phyloP scores from a whole-genome alignment of 306 rosid species.

The Geum urbanum region DNA sequence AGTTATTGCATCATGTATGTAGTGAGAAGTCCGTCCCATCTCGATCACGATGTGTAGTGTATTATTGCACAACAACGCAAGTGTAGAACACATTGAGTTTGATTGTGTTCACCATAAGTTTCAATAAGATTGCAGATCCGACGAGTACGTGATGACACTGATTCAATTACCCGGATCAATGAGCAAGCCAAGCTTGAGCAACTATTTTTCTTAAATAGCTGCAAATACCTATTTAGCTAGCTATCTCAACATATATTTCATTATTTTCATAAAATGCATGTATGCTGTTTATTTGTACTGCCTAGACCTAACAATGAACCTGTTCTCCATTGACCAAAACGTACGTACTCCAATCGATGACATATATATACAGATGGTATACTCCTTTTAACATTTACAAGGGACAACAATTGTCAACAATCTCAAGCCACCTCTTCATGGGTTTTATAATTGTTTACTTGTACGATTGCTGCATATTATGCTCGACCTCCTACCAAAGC shows the following conservation, averaged over 20 bases:
- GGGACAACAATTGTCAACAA: constrained; percentile 30
- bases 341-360: background rate
- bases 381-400: constrained; percentile 12
- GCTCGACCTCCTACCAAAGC: constrained; percentile 1
- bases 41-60: too few species aligned
- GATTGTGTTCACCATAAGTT: too few species aligned
- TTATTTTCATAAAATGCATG: background rate
- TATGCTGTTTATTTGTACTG: constrained; percentile 4
- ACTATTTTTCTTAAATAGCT: background rate
- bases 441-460: background rate
- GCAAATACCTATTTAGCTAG: background rate
- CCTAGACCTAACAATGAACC: constrained; percentile 22
- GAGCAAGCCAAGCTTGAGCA: background rate
- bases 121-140: background rate
- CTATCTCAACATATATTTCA: background rate
- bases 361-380: constrained; percentile 1
- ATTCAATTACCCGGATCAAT: background rate
- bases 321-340: constrained; percentile 26
- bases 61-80: too few species aligned
- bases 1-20: too few species aligned
- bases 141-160: background rate
- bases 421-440: constrained; percentile 14
- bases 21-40: too few species aligned
- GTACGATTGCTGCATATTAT: background rate
- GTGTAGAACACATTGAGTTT: too few species aligned